Conservation (phyloP, 208 protist species). For the Trypanosoma theileri region DNA sequence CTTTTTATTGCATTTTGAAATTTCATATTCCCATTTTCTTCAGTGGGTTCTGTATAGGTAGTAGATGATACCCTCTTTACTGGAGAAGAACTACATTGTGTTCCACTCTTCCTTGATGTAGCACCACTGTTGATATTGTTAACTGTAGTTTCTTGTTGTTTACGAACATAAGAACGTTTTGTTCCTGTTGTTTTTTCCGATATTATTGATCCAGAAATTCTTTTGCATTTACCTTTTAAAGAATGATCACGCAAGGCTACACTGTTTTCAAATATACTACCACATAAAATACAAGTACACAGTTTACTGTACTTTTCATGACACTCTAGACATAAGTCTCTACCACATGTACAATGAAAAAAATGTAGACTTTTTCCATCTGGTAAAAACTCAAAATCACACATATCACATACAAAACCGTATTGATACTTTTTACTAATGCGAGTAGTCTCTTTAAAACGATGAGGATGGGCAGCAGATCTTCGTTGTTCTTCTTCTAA, state of each 20-base stretch:
- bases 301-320: conserved; percentile 47
- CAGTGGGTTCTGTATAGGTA: too few relatives aligned
- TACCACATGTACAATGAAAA: conserved; percentile 86
- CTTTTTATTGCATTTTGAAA: too few relatives aligned
- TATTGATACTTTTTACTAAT: conserved; percentile 68
- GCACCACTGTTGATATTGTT: too few relatives aligned
- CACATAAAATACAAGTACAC: conserved; percentile 76
- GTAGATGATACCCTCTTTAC: too few relatives aligned
- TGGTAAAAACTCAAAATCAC: conserved; percentile 76
- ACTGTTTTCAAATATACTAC: conserved; percentile 58
- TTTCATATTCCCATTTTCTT: too few relatives aligned
- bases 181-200: too few relatives aligned
- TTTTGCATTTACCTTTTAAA: conserved; percentile 14
- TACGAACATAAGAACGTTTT: too few relatives aligned
- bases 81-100: too few relatives aligned
- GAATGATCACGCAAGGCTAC: conserved; percentile 63
- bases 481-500: conserved; percentile 74
- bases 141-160: too few relatives aligned
- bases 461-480: conserved; percentile 74
- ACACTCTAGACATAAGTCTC: conserved; percentile 84
- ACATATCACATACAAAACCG: conserved; percentile 87
- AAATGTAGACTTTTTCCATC: conserved; percentile 52
- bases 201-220: neutral
- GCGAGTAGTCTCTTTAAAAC: conserved; percentile 55
- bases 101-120: too few relatives aligned